phyloP scores from a whole-genome alignment of 164 flowering plant genomes.

The Magnolia kwangsiensis region DNA sequence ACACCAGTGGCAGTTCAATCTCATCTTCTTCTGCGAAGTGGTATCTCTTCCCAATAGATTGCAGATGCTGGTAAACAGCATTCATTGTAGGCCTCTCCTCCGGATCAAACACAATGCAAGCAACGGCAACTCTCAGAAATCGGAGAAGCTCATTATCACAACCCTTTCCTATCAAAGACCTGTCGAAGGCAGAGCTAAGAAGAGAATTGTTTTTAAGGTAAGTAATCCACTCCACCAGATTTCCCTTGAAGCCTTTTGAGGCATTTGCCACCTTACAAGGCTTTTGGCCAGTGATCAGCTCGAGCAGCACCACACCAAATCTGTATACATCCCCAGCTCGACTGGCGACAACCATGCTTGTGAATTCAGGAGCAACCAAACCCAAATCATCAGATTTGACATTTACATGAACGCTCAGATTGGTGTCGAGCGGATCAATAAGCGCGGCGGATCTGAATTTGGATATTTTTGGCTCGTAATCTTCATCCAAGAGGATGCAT shows the following conservation, averaged over 20 bases:
- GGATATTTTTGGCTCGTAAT: no score
- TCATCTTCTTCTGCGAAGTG: constrained; percentile 20
- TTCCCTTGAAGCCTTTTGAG: constrained; percentile 23
- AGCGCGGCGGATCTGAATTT: no score
- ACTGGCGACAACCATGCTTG: no score
- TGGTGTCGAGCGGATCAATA: constrained; percentile 14
- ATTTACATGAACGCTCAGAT: not conserved
- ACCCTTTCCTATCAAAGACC: no score
- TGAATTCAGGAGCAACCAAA: no score
- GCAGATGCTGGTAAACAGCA: constrained; percentile 23
- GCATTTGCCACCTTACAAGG: constrained; percentile 21
- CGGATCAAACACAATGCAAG: no score
- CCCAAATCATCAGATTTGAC: no score
- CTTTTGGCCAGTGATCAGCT: constrained; percentile 22
- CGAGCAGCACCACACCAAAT: constrained; percentile 17
- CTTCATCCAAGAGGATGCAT: constrained; percentile 52
- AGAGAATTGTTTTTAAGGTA: constrained; percentile 13
- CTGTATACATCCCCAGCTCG: no score
- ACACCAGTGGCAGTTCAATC: not conserved
- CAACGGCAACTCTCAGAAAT: no score
- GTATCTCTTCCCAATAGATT: constrained; percentile 24
- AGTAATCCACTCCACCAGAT: constrained; percentile 20
- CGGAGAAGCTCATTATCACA: no score
- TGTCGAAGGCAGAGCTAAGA: constrained; percentile 5
- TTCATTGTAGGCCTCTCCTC: constrained; percentile 14